A percentile compares a stretch with the other conserved stretches of the same genome.
Conservation (phyloP, 1,284 basidiomycete species). For the Apiotrichum siamense region DNA sequence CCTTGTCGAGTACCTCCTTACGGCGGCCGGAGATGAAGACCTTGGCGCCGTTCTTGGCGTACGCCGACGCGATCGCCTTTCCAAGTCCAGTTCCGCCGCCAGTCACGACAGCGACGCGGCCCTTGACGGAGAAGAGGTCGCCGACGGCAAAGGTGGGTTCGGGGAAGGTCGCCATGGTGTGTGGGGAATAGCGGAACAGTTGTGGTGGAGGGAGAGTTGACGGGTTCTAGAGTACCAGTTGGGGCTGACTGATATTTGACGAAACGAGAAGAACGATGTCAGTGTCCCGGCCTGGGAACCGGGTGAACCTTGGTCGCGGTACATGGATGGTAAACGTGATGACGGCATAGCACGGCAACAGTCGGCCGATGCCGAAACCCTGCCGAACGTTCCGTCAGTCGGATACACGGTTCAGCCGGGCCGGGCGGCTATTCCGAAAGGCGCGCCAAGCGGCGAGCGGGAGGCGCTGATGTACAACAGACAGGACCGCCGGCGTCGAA, state of each 20-base stretch:
- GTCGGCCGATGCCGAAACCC: background rate
- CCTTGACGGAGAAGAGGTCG: constrained; percentile 25
- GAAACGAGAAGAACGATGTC: background rate
- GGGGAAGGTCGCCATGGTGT: background rate
- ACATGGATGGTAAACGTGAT: background rate
- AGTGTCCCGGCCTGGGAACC: too few species aligned
- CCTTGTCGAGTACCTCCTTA: constrained; percentile 35
- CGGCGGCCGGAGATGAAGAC: constrained; percentile 47
- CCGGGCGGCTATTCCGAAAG: too few species aligned
- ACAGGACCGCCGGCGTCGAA: background rate
- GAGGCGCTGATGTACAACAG: background rate
- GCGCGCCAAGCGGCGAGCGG: too few species aligned
- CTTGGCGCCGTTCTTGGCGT: constrained; percentile 43
- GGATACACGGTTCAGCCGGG: background rate
- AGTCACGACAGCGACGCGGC: constrained; percentile 27
- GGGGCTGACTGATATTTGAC: background rate
- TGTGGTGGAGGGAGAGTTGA: background rate
- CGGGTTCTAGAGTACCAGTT: too few species aligned
- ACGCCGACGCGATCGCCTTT: constrained; percentile 40
- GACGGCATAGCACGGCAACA: background rate
- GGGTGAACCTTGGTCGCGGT: too few species aligned
- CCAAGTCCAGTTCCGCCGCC: constrained; percentile 39
- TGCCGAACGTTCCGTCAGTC: background rate
- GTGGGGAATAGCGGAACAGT: background rate
- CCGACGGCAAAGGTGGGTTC: constrained; percentile 18